Conservation (phyloP, 371 early-diverging fungal species). For the Mucor saturninus region DNA sequence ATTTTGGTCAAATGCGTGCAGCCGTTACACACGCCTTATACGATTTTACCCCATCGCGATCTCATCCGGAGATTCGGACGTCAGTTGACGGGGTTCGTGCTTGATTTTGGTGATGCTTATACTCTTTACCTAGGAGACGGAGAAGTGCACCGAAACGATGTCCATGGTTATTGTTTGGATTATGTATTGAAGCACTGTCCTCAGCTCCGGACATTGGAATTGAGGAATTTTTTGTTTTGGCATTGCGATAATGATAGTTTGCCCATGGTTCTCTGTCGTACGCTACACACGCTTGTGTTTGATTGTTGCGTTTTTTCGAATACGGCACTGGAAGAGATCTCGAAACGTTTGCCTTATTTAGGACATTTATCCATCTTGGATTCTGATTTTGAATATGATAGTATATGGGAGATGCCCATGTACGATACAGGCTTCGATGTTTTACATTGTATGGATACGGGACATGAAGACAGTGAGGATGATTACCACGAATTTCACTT, state of each 20-base stretch:
- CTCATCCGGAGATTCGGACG: neutral
- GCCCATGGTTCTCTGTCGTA: neutral
- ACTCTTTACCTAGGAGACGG: neutral
- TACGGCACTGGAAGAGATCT: neutral
- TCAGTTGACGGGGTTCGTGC: neutral
- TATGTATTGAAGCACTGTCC: neutral
- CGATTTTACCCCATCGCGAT: neutral
- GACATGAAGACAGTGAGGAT: neutral
- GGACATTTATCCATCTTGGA: neutral
- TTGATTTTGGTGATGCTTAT: neutral
- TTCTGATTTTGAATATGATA: conserved; percentile 1
- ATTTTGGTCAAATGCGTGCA: neutral
- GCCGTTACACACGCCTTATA: neutral
- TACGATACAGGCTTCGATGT: neutral
- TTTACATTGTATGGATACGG: neutral
- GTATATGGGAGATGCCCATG: neutral
- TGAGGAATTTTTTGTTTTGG: neutral
- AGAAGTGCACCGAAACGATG: neutral
- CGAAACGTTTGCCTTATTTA: neutral
- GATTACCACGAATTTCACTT: neutral
- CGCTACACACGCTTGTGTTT: neutral
- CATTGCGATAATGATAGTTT: neutral
- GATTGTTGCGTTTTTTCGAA: neutral
- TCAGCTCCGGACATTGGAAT: neutral
- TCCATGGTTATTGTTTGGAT: conserved; percentile 2